Conservation (phyloP, 1,139 yeast genomes). For the Hansenula lynferdii region DNA sequence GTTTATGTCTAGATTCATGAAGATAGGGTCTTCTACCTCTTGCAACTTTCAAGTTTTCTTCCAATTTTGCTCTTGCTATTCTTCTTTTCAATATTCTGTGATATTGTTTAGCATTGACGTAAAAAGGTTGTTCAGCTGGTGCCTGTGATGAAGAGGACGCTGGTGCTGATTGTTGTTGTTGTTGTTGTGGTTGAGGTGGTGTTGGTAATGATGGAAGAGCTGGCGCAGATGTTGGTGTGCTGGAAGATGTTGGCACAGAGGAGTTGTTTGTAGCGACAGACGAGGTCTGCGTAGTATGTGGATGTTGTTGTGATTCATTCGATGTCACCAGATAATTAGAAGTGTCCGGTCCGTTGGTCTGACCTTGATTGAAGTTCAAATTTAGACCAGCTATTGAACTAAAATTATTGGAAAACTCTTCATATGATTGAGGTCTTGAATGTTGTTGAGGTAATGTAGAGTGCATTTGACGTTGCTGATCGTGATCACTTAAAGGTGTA, state of each 20-base stretch:
- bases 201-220: conserved; percentile 1
- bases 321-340: not conserved
- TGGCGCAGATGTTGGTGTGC: not conserved
- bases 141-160: not conserved
- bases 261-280: conserved; percentile 1
- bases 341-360: not conserved
- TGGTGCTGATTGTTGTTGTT: not conserved
- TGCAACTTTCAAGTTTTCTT: conserved; percentile 81
- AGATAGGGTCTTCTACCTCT: conserved; percentile 91
- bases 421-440: conserved; percentile 8
- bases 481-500: not conserved
- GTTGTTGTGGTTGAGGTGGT: conserved; percentile 2
- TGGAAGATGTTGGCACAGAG: conserved; percentile 3
- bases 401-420: conserved; percentile 17
- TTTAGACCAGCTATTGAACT: conserved; percentile 16
- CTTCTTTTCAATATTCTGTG: conserved; percentile 92
- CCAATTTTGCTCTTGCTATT: conserved; percentile 88
- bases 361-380: conserved; percentile 8
- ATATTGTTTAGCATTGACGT: conserved; percentile 96
- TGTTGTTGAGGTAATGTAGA: conserved; percentile 2
- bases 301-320: not conserved
- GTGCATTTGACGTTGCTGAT: conserved; percentile 7
- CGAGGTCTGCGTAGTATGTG: too few species aligned
- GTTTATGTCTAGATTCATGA: conserved; percentile 97
- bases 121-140: conserved; percentile 77